Percentiles rank a stretch among this genome's conserved stretches.
These are phyloP conservation scores for Oemleria cerasiformis DNA, from an alignment of 306 rosid genomes.

Conservation along the genomic window DNA sequence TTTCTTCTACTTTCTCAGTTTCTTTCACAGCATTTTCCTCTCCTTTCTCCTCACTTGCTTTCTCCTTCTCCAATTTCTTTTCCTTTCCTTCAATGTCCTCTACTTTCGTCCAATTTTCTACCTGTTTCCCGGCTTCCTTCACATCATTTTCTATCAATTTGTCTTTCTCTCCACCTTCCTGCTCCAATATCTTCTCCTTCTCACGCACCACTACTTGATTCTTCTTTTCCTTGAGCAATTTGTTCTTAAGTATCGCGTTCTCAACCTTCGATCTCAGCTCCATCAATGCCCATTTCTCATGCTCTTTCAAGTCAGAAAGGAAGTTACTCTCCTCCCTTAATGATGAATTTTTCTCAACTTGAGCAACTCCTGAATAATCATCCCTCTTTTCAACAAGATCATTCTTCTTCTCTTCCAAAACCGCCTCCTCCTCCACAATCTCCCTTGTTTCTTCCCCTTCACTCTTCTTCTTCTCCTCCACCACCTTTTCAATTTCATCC, in stretches of 20 bases:
- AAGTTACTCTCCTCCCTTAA: neutral
- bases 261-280: slow-evolving; percentile 9
- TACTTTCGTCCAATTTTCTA: neutral
- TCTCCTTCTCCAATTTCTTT: neutral
- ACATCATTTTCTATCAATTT: neutral
- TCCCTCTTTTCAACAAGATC: neutral
- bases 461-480: neutral
- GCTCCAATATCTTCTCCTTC: neutral
- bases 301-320: neutral
- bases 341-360: neutral
- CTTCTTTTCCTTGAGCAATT: neutral
- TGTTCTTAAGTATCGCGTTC: slow-evolving; percentile 7
- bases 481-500: neutral
- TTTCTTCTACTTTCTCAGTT: slow-evolving; percentile 10
- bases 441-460: neutral
- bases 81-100: neutral
- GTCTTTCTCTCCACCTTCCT: neutral
- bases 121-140: neutral
- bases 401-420: neutral
- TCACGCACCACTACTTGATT: neutral
- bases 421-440: neutral
- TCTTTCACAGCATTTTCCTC: neutral
- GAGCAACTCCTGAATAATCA: neutral
- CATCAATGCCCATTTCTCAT: slow-evolving; percentile 6
- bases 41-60: neutral